These are phyloP conservation scores for Phytophthora hybrid DNA, from an alignment of 352 stramenopile genomes.

Conservation along the genomic window DNA sequence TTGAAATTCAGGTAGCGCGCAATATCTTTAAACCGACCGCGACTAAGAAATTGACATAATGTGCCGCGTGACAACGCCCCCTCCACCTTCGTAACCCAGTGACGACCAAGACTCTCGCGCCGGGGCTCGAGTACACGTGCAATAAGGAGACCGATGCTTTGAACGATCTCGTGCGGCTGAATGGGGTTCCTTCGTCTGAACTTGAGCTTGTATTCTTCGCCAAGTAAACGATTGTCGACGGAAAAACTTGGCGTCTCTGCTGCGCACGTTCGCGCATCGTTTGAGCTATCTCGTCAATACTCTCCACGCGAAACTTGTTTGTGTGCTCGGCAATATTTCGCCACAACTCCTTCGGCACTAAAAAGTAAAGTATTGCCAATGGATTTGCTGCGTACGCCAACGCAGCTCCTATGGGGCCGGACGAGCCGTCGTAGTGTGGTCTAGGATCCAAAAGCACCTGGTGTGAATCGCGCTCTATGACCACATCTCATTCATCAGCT, in stretches of 20 bases:
- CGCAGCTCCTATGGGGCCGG: not conserved
- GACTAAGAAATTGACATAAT: constrained; percentile 11
- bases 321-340: constrained; percentile 6
- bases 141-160: not conserved
- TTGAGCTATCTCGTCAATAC: too few species aligned
- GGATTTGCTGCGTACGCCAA: not conserved
- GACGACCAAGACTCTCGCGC: constrained; percentile 3
- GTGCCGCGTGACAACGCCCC: constrained; percentile 3
- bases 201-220: constrained; percentile 3
- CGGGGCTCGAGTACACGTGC: constrained; percentile 4
- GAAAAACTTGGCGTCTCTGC: not conserved
- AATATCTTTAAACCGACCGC: constrained; percentile 11
- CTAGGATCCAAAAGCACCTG: not conserved
- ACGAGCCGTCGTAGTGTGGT: not conserved
- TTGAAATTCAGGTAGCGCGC: constrained; percentile 11
- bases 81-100: constrained; percentile 11
- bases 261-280: not conserved
- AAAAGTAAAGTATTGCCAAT: constrained; percentile 7
- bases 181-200: not conserved
- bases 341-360: constrained; percentile 7
- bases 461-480: not conserved
- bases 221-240: constrained; percentile 5
- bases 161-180: constrained; percentile 8
- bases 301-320: not conserved
- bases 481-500: not conserved